These are phyloP conservation scores for Carpinus viminea DNA, from an alignment of 306 rosid species.

Conservation along the genomic window DNA sequence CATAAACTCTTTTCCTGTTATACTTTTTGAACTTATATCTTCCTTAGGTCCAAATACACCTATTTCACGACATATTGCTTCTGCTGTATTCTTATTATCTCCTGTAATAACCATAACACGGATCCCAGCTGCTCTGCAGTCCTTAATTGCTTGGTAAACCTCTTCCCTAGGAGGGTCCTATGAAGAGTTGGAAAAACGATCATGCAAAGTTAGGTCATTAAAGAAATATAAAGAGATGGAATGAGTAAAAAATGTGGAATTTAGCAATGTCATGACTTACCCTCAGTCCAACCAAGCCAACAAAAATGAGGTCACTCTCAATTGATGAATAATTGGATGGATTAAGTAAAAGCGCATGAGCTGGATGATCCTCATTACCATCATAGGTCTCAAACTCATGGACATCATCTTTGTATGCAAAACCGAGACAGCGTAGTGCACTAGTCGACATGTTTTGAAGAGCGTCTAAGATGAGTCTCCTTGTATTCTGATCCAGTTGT, in stretches of 20 bases:
- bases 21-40: slow-evolving; percentile 62
- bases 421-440: slow-evolving; percentile 90
- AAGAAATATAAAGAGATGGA: slow-evolving; percentile 10
- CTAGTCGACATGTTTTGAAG: slow-evolving; percentile 88
- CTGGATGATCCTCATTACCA: slow-evolving; percentile 86
- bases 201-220: slow-evolving; percentile 14
- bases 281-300: slow-evolving; percentile 85
- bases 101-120: slow-evolving; percentile 95
- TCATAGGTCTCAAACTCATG: slow-evolving; percentile 47
- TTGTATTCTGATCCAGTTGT: slow-evolving; percentile 57
- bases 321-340: slow-evolving; percentile 79
- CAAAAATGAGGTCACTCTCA: slow-evolving; percentile 80
- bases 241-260: slow-evolving; percentile 14
- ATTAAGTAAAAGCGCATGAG: slow-evolving; percentile 81
- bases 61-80: slow-evolving; percentile 89
- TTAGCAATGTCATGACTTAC: slow-evolving; percentile 51
- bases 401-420: slow-evolving; percentile 85
- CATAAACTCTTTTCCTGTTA: slow-evolving; percentile 82
- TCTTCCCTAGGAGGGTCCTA: slow-evolving; percentile 96
- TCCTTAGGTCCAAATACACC: slow-evolving; percentile 74
- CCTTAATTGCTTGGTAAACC: slow-evolving; percentile 81
- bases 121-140: slow-evolving; percentile 94
- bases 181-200: slow-evolving; percentile 24
- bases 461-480: slow-evolving; percentile 50
- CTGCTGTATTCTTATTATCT: slow-evolving; percentile 92